Conservation (phyloP, 2,329 filamentous ascomycete species). For the Annulohypoxylon truncatum region DNA sequence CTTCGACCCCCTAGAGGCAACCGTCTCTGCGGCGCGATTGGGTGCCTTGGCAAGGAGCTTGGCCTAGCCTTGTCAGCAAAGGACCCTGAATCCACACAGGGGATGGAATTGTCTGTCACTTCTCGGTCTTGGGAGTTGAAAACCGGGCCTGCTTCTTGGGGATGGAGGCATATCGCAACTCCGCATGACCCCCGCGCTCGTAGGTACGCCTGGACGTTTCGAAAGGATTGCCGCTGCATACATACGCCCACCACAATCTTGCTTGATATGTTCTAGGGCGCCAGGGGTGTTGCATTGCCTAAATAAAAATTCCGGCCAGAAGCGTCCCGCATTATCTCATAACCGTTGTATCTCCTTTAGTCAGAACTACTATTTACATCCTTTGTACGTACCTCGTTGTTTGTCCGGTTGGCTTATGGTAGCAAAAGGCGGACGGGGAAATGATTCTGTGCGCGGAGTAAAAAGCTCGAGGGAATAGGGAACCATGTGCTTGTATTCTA, state of each 20-base stretch:
- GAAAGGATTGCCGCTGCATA: constrained; percentile 2
- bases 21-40: constrained; percentile 20
- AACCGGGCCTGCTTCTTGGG: neutral
- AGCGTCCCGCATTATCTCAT: constrained; percentile 18
- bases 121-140: constrained; percentile 11
- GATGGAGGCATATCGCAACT: constrained; percentile 4
- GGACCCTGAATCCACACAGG: constrained; percentile 19
- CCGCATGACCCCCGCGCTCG: constrained; percentile 18
- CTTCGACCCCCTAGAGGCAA: constrained; percentile 11
- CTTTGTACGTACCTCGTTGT: neutral
- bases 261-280: neutral
- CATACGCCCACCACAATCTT: constrained; percentile 5
- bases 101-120: neutral
- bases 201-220: constrained; percentile 5
- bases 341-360: neutral
- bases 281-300: constrained; percentile 10
- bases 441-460: neutral
- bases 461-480: neutral
- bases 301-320: constrained; percentile 18
- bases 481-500: neutral
- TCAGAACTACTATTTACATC: neutral
- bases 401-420: constrained; percentile 23
- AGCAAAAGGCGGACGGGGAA: constrained; percentile 6
- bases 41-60: constrained; percentile 28
- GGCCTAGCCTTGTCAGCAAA: constrained; percentile 27